These are phyloP conservation scores for Domatiomyces catenatus DNA, from an alignment of 2,329 filamentous ascomycete genomes.

Conservation along the genomic window DNA sequence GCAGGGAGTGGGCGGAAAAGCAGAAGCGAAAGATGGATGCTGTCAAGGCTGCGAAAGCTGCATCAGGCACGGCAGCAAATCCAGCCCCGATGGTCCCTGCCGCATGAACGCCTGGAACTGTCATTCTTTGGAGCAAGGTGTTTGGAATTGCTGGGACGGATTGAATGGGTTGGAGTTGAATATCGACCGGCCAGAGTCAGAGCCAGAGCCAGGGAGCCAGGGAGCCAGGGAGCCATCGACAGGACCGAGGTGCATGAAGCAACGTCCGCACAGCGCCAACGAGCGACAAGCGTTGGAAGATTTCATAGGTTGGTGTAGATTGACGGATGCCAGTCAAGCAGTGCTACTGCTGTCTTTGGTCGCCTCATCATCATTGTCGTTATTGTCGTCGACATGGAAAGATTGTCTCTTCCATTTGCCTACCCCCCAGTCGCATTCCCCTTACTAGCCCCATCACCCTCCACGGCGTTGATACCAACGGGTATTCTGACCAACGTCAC, in stretches of 20 bases:
- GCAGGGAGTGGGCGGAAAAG: conserved; percentile 24
- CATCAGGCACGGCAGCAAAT: background rate
- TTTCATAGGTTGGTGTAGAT: background rate
- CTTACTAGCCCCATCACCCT: background rate
- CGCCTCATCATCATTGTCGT: background rate
- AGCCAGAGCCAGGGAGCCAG: too few relatives aligned
- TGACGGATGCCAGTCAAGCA: too few relatives aligned
- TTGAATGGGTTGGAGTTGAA: background rate
- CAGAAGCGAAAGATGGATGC: conserved; percentile 16
- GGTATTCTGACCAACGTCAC: conserved; percentile 17
- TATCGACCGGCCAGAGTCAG: background rate
- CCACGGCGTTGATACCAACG: conserved; percentile 5
- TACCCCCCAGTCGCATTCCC: background rate
- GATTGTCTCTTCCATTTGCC: background rate
- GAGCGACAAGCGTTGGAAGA: background rate
- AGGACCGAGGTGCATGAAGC: background rate
- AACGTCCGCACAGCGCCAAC: background rate
- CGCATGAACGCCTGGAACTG: background rate
- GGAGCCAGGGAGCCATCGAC: too few relatives aligned
- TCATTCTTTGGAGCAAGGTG: background rate
- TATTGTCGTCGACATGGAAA: background rate
- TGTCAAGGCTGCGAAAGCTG: conserved; percentile 2
- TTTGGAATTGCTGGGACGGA: background rate
- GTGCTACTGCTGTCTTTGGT: background rate
- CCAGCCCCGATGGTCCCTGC: background rate